phyloP scores from a whole-genome alignment of 192 early-diverging fungal species.

The Mortierella antarctica region DNA sequence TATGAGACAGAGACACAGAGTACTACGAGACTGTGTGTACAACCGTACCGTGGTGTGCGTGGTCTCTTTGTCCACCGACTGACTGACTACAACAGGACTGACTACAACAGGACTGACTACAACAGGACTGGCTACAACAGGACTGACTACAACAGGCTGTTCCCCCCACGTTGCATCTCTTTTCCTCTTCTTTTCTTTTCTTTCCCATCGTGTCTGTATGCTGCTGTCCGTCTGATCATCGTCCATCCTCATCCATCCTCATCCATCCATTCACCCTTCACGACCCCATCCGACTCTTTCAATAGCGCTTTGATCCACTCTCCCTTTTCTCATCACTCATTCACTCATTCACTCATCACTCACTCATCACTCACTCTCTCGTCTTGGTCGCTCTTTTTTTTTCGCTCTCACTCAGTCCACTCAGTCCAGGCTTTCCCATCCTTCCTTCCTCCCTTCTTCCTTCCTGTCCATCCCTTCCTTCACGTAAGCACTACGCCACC shows the following conservation, averaged over 20 bases:
- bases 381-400: neutral
- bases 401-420: neutral
- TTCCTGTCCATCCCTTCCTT: neutral
- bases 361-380: neutral
- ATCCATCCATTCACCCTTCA: neutral
- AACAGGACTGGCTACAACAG: too few species aligned
- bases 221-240: neutral
- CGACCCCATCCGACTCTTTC: neutral
- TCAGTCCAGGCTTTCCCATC: neutral
- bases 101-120: too few species aligned
- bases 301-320: neutral
- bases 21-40: too few species aligned
- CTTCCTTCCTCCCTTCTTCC: neutral
- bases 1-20: neutral
- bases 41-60: too few species aligned
- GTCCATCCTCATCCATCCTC: neutral
- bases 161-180: conserved; percentile 2
- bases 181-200: neutral
- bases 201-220: neutral
- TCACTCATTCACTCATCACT: neutral
- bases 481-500: neutral
- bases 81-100: too few species aligned
- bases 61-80: neutral
- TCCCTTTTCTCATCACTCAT: neutral
- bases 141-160: too few species aligned